Base-by-base conservation (phyloP, 129 eudicot genomes). In the Silybum marianum region DNA sequence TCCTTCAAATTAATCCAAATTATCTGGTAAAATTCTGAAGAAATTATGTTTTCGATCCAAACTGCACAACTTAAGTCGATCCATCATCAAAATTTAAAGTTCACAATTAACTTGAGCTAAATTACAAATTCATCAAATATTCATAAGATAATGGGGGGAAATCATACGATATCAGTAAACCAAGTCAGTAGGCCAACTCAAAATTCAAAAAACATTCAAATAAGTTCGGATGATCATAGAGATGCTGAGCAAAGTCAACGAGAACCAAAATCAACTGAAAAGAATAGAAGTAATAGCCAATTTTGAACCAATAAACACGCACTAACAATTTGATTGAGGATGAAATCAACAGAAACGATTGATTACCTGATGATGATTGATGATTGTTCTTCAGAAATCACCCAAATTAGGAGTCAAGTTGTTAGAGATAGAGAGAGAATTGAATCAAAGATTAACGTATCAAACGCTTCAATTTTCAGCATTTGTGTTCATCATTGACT, bases 401-500 rank as follows among this genome's bases (percentile, higher is more conserved):
- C 10, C 30, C 40, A 68, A 69, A 11, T 26, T 10, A 78, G 23
- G 67, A 46, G 69, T 69, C 82, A 69, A 28, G 19, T 69, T 2
- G 9, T 42, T 67, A 7, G 19, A 42, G 51, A 42, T 9, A 42
- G n/a, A 42, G 63, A 66, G 40, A 62, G 39, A 32, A 67, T 18
- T 11, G 38, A 66, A 58, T 18, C 2, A 8, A 14, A 58, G 66
- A 58, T 18, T 1, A n/a, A 58, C 66, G 66, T 58, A 58, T 58
- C 23, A 78, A 39, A 24, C 18, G 74, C 75, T 78, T 78, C 69
- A 26, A 78, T 72, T 72, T 28, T 40, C 76, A 72, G 76, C 60
- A 44, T 32, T 40, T 36, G 16, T 58, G 2, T 58, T 58, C 10
- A 58, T 58, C 66, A n/a, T 58, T 58, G 66, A 58, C 66, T 58